phyloP scores from a whole-genome alignment of 2,329 filamentous ascomycete genomes.

The Nemania diffusa region DNA sequence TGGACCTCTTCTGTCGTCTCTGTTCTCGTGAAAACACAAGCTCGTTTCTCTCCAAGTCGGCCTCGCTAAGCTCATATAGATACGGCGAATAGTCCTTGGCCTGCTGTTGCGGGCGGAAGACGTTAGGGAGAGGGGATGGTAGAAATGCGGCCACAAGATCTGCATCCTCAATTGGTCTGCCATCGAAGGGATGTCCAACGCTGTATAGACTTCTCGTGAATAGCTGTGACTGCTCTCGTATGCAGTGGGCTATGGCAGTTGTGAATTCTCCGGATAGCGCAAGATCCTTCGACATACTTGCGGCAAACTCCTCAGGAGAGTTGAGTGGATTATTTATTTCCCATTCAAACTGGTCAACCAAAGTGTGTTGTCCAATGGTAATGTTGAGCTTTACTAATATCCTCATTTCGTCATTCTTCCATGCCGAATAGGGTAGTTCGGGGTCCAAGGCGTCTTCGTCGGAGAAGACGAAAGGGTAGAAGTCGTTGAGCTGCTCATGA shows the following conservation, averaged over 20 bases:
- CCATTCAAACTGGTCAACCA: slow-evolving; percentile 99
- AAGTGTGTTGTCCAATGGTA: slow-evolving; percentile 91
- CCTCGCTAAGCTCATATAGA: slow-evolving; percentile 91
- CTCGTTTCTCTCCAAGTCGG: slow-evolving; percentile 89
- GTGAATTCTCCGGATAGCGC: slow-evolving; percentile 95
- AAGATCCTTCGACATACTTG: slow-evolving; percentile 87
- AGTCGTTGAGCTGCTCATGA: slow-evolving; percentile 90
- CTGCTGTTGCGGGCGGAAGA: slow-evolving; percentile 90
- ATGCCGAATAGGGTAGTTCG: slow-evolving; percentile 88
- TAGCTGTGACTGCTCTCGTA: slow-evolving; percentile 93
- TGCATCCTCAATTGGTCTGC: slow-evolving; percentile 89
- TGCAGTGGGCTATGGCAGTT: slow-evolving; percentile 96
- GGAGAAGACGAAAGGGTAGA: slow-evolving; percentile 89
- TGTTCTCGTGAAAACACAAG: slow-evolving; percentile 94
- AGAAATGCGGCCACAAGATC: slow-evolving; percentile 89
- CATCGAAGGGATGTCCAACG: slow-evolving; percentile 93
- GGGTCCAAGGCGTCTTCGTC: slow-evolving; percentile 92
- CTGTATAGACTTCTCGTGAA: slow-evolving; percentile 95
- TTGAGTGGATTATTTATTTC: slow-evolving; percentile 96
- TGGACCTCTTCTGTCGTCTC: slow-evolving; percentile 91
- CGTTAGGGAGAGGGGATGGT: slow-evolving; percentile 80
- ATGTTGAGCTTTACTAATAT: slow-evolving; percentile 96
- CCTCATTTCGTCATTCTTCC: slow-evolving; percentile 99
- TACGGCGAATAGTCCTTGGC: slow-evolving; percentile 95
- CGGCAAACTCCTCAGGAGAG: slow-evolving; percentile 93